Evolutionary conservation across 768 basidiomycete species (phyloP).

Genomic region (Pulveroboletus sp.): DNA sequence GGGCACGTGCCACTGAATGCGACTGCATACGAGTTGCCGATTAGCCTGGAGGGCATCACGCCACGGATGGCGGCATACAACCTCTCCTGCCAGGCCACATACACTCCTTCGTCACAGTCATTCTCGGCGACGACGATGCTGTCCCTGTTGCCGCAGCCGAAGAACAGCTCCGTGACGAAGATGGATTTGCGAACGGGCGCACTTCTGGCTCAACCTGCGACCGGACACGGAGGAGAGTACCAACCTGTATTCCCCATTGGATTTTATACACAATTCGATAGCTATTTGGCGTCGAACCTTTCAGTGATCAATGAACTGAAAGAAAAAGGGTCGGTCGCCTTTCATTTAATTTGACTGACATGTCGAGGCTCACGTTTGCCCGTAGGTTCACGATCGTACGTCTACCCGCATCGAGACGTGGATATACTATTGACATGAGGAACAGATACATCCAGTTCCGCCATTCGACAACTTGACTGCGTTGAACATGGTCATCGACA

Average conservation of each 20-base stretch:
- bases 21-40: constrained; percentile 45
- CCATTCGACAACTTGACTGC: constrained; percentile 57
- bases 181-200: constrained; percentile 60
- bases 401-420: not conserved
- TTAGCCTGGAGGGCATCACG: constrained; percentile 44
- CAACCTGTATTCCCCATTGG: constrained; percentile 48
- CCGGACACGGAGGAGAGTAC: constrained; percentile 46
- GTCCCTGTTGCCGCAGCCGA: constrained; percentile 47
- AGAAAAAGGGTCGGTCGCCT: constrained; percentile 25
- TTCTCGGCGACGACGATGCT: constrained; percentile 45
- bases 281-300: constrained; percentile 19
- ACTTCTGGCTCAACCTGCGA: constrained; percentile 47
- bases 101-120: constrained; percentile 36
- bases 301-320: constrained; percentile 31
- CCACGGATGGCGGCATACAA: constrained; percentile 36
- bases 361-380: not conserved
- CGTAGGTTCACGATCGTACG: constrained; percentile 32
- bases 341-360: not conserved
- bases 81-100: constrained; percentile 26
- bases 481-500: constrained; percentile 55
- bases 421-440: not conserved
- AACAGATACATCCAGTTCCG: constrained; percentile 67
- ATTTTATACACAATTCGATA: constrained; percentile 43
- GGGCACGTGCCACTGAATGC: constrained; percentile 51
- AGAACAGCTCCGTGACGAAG: constrained; percentile 56